A percentile compares a stretch with the other conserved stretches of the same genome.
Conservation (phyloP, 2,329 filamentous ascomycete genomes). For the Acrodontium crateriforme region DNA sequence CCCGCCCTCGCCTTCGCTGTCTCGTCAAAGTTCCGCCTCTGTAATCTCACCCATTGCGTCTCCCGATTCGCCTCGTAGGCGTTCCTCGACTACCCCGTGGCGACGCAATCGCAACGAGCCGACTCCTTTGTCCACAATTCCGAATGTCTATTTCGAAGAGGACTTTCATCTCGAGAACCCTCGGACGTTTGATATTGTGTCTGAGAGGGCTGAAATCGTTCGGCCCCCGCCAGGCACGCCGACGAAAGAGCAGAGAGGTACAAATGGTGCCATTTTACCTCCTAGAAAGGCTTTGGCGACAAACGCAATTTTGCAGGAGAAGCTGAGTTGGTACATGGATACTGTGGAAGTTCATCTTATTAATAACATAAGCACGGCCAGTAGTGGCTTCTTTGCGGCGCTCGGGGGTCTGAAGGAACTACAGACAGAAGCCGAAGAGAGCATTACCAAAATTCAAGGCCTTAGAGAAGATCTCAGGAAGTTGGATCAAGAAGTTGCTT, state of each 20-base stretch:
- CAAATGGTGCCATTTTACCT: slow-evolving; percentile 39
- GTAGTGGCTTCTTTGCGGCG: slow-evolving; percentile 90
- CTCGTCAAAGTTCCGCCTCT: slow-evolving; percentile 28
- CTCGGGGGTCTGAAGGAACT: slow-evolving; percentile 81
- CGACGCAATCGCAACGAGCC: slow-evolving; percentile 55
- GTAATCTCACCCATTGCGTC: slow-evolving; percentile 33
- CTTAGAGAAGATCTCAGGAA: slow-evolving; percentile 65
- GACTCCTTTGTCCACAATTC: slow-evolving; percentile 83
- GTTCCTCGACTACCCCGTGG: slow-evolving; percentile 32
- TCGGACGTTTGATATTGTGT: slow-evolving; percentile 89
- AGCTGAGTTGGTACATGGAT: slow-evolving; percentile 99
- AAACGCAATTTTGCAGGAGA: slow-evolving; percentile 94
- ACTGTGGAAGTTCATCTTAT: slow-evolving; percentile 96
- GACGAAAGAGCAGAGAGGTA: slow-evolving; percentile 32
- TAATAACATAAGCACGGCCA: slow-evolving; percentile 88
- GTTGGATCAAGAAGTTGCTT: slow-evolving; percentile 75
- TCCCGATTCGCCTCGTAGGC: slow-evolving; percentile 30
- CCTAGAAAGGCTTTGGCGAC: slow-evolving; percentile 77
- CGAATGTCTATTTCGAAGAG: slow-evolving; percentile 85
- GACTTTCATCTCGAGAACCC: slow-evolving; percentile 93
- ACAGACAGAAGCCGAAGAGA: slow-evolving; percentile 83
- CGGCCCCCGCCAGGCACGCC: slow-evolving; percentile 43
- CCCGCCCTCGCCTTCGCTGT: slow-evolving; percentile 20
- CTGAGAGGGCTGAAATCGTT: slow-evolving; percentile 94
- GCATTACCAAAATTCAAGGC: slow-evolving; percentile 71